These are phyloP conservation scores for Chionographis japonica DNA, from an alignment of 106 monocot genomes.

Conservation along the genomic window DNA sequence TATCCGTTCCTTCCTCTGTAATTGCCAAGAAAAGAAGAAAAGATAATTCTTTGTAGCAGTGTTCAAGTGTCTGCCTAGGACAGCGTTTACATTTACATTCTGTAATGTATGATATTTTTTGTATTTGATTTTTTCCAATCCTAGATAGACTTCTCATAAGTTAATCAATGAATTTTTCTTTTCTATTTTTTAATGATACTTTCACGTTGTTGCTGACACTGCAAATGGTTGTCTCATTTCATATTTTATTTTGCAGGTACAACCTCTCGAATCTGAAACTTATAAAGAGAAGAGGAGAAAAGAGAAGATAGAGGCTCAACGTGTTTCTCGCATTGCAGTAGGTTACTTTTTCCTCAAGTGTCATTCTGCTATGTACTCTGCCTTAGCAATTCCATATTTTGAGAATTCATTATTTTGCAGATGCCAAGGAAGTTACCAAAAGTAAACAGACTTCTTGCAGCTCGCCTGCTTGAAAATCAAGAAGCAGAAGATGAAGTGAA, in stretches of 20 bases:
- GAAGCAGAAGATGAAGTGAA: slow-evolving; percentile 41
- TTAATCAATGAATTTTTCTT: no score
- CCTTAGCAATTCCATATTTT: not conserved
- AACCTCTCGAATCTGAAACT: slow-evolving; percentile 51
- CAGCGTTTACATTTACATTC: no score
- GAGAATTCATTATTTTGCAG: slow-evolving; percentile 30
- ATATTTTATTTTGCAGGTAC: slow-evolving; percentile 40
- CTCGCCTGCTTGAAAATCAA: slow-evolving; percentile 55
- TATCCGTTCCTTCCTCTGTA: no score
- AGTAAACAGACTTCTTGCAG: slow-evolving; percentile 72
- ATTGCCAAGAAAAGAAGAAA: no score
- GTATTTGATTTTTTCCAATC: no score
- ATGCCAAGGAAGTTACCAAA: slow-evolving; percentile 72
- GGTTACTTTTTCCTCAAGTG: slow-evolving; percentile 7
- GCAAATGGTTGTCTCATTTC: not conserved
- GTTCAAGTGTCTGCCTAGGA: no score
- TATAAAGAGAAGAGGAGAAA: slow-evolving; percentile 59
- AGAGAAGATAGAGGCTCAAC: slow-evolving; percentile 76
- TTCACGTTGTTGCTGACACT: not conserved
- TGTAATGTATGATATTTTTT: no score
- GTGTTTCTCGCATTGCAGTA: slow-evolving; percentile 85
- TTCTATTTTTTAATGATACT: no score
- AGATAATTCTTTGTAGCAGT: no score
- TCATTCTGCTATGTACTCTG: not conserved
- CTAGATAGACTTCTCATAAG: no score